These are phyloP conservation scores for Trichosporon ovoides DNA, from an alignment of 1,284 basidiomycete species.

Conservation along the genomic window DNA sequence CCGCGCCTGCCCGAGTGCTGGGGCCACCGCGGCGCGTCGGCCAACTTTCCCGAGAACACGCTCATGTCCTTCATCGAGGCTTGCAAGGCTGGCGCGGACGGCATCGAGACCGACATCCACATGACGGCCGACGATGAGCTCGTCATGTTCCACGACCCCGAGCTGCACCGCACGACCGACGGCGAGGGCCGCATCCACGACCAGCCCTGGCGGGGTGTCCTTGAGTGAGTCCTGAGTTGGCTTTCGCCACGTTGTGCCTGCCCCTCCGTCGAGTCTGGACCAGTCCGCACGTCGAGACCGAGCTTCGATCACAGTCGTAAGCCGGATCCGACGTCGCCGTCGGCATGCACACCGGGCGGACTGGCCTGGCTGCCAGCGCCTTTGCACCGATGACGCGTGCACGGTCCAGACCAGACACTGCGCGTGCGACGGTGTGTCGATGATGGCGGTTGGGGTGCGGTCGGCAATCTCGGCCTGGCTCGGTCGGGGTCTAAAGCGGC, in stretches of 20 bases:
- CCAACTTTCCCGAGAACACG: constrained; percentile 66
- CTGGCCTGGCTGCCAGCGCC: too few species aligned
- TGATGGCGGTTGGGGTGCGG: neutral
- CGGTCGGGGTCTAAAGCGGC: too few species aligned
- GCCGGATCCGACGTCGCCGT: too few species aligned
- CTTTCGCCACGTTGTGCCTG: too few species aligned
- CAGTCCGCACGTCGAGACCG: too few species aligned
- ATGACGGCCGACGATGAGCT: constrained; percentile 84
- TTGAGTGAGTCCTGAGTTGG: too few species aligned
- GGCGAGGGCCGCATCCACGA: constrained; percentile 54
- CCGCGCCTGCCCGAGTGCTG: constrained; percentile 63
- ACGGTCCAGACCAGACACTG: too few species aligned
- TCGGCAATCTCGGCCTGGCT: too few species aligned
- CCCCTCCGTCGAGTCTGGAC: too few species aligned
- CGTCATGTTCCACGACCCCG: constrained; percentile 93
- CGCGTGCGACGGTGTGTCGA: too few species aligned
- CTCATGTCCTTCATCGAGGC: constrained; percentile 87
- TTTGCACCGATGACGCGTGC: too few species aligned
- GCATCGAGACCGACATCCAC: constrained; percentile 96
- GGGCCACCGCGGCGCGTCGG: constrained; percentile 80
- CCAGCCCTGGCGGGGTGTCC: constrained; percentile 49
- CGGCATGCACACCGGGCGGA: neutral
- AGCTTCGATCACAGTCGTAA: constrained; percentile 18
- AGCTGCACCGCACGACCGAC: constrained; percentile 55
- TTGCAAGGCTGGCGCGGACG: constrained; percentile 86